Evolutionary conservation across 2,329 filamentous ascomycete genomes (phyloP), one percentile per base, ranked within the genome.

Genomic region (Beauveria medogensis): DNA sequence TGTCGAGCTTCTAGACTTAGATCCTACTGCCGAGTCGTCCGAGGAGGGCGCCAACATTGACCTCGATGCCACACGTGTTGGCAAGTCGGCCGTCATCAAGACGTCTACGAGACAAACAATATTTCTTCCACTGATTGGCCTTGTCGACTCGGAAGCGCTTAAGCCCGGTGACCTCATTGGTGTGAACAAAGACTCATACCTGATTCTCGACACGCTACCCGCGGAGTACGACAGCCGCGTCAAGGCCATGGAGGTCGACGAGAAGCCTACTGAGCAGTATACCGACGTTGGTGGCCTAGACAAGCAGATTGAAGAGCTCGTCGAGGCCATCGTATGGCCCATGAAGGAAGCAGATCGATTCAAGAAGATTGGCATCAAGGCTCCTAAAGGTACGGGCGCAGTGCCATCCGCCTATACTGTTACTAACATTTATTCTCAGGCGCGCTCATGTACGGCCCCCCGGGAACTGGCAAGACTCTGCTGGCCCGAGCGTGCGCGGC

Each of bases 291-390:
- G 94, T 77, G 94, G 94, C 56, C 77, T 99, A 69, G 92, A 97
- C 77, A 99, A 99, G 80, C 94, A 99, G 80, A 99, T 99, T 71
- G 93, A 97, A 75, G 95, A 99, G 78, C 83, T 99, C 59, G 92
- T 99, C 9, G 94, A 99, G 79, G 94, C 94, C 60, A 94, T 99
- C 55, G 94, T 99, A 34, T 97, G 93, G 93, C 94, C 94, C 2
- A 99, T 99, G 94, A 97, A 97, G 83, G 93, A 99, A 78, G 92
- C 94, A 2, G 95, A 99, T 69, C 86, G 93, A 22, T 99, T 99
- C 81, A 97, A 97, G 84, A 97, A 97, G 83, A 97, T 99, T 70
- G 94, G 94, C 68, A 99, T 99, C 82, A 99, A 99, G 80, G 93
- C 94, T 46, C 94, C 94, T 16, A 99, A 99, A 79, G 94, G 94